Base-by-base conservation (phyloP, 208 protist genomes). In the Crithidia fasciculata region DNA sequence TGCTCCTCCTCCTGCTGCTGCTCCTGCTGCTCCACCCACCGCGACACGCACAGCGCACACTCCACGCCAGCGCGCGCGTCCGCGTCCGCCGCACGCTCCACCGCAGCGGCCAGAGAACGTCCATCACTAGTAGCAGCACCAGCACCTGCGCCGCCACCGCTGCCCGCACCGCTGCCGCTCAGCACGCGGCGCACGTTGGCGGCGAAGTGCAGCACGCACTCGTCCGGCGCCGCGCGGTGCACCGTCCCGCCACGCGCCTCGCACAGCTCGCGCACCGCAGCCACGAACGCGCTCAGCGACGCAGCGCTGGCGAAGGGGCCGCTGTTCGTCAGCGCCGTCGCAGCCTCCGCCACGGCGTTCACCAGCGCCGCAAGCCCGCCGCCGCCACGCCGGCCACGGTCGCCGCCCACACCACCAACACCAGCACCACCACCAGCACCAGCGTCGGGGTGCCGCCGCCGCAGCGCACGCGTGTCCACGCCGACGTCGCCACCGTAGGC, bases 151-250 rank as follows among this genome's bases (percentile, higher is more conserved):
- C 28, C 28, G 28, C 28, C 28, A 28, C 28, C 28, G 1, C 28
- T 28, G 28, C 28, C 28, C 45, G 45, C 45, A 49, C 9, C 45
- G 7, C 45, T 13, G 9, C 9, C 45, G 45, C 45, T 15, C 45
- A 49, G 45, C 45, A 13, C 45, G 45, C 45, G 9, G 0, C 45
- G 45, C 45, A 49, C 45, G 45, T 8, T 13, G 43, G 45, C 40
- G 28, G 65, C 19, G 70, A 81, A 81, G 70, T 81, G 76, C 62
- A 81, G 55, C 43, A 76, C 50, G 57, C 69, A 75, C 7, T n/a
- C 3, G 61, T 81, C 76, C 47, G 76, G 76, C 58, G 58, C 55
- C n/a, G 70, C 44, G 63, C 41, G 58, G 15, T 76, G 59, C 56
- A 76, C 28, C 36, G 50, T 68, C 28, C 76, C 76, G 57, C 54